Evolutionary conservation across 768 basidiomycete species (phyloP).

Genomic region (Arthromyces matolae): DNA sequence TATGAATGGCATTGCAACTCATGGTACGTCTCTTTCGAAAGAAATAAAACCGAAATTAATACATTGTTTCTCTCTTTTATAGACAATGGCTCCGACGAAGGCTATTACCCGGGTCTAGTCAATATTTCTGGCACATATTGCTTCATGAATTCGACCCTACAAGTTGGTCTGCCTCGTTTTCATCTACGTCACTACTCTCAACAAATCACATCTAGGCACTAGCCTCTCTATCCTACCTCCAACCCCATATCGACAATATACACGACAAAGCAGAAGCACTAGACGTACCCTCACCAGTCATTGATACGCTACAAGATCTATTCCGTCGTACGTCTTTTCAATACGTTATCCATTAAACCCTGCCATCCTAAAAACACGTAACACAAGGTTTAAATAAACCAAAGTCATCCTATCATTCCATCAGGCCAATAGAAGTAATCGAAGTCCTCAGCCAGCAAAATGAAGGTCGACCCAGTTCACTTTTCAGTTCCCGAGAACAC

Average conservation of each 20-base stretch:
- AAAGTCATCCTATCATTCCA: slow-evolving; percentile 48
- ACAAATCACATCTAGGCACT: slow-evolving; percentile 57
- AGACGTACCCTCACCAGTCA: slow-evolving; percentile 83
- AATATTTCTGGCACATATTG: slow-evolving; percentile 96
- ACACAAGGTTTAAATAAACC: slow-evolving; percentile 69
- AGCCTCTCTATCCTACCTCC: slow-evolving; percentile 80
- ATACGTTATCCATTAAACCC: slow-evolving; percentile 1
- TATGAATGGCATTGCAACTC: slow-evolving; percentile 34
- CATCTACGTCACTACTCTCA: slow-evolving; percentile 2
- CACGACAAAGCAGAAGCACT: slow-evolving; percentile 72
- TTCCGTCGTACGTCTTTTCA: slow-evolving; percentile 50
- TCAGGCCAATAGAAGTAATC: slow-evolving; percentile 74
- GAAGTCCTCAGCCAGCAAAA: slow-evolving; percentile 57
- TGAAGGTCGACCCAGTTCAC: slow-evolving; percentile 50
- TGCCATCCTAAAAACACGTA: slow-evolving; percentile 1
- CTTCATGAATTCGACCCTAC: slow-evolving; percentile 96
- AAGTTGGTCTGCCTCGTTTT: slow-evolving; percentile 43
- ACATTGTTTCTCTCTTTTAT: no score
- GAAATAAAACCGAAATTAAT: no score
- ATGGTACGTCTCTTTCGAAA: slow-evolving; percentile 21
- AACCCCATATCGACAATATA: slow-evolving; percentile 73
- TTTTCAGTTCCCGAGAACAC: slow-evolving; percentile 88
- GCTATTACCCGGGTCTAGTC: slow-evolving; percentile 85
- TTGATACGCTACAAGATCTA: slow-evolving; percentile 74
- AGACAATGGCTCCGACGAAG: slow-evolving; percentile 28